These are phyloP conservation scores for Fusarium coffeatum DNA, from an alignment of 2,329 filamentous ascomycete species.

Conservation along the genomic window DNA sequence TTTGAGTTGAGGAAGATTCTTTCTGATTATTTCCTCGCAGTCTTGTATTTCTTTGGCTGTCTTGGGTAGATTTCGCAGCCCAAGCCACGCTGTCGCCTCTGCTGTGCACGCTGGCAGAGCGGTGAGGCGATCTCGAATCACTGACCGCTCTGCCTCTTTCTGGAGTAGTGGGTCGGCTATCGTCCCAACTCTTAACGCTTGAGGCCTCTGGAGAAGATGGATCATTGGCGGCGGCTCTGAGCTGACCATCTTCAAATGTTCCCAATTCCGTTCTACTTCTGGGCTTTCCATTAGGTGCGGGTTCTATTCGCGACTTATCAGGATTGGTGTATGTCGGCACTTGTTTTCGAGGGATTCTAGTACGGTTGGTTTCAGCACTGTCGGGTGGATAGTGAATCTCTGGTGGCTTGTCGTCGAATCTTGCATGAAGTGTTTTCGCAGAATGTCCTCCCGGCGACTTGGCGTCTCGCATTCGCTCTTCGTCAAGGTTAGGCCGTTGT, in stretches of 20 bases:
- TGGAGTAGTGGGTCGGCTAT: conserved; percentile 3
- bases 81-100: background rate
- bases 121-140: conserved; percentile 12
- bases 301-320: conserved; percentile 18
- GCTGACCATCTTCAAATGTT: conserved; percentile 1
- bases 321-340: conserved; percentile 1
- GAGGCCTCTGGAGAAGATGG: conserved; percentile 2
- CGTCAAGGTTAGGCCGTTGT: background rate
- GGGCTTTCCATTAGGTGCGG: conserved; percentile 15
- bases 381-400: conserved; percentile 21
- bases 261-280: background rate
- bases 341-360: conserved; percentile 21
- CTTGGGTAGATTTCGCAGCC: background rate
- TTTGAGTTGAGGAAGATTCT: conserved; percentile 14
- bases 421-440: conserved; percentile 14
- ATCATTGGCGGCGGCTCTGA: conserved; percentile 1
- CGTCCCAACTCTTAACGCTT: conserved; percentile 9
- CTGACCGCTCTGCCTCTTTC: conserved; percentile 9
- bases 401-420: conserved; percentile 25
- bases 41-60: conserved; percentile 29
- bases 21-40: conserved; percentile 23
- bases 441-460: conserved; percentile 2
- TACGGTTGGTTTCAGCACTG: background rate
- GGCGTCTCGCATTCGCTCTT: conserved; percentile 9
- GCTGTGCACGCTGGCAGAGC: background rate